Evolutionary conservation across 257 asterid genomes (phyloP), one percentile per base, ranked within the genome.

Genomic region (Catharanthus roseus): DNA sequence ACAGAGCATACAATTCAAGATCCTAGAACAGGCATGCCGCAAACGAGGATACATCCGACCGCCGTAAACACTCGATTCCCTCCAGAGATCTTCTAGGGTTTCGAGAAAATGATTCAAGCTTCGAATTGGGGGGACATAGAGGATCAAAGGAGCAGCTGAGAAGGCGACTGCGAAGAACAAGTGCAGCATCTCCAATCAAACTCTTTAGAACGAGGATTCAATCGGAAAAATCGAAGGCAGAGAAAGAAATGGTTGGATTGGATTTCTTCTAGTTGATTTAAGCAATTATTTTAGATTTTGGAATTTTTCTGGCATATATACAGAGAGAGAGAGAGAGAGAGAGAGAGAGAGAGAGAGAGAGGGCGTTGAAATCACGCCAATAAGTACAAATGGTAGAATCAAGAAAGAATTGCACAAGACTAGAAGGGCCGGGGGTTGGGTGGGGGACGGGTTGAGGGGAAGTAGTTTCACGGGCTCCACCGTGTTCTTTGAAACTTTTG

Each of bases 41-140:
- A 90, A 21, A 34, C 96, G 93, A 31, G 96, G 95, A 49, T 80
- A 86, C 12, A 85, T 23, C 81, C 96, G 75, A 9, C 71, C 78
- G 2, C 89, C 82, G 12, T 88, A 84, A 44, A 77, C 80, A 67
- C 89, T 79, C 0, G 96, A 82, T 19, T 88, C 97, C 81, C 89
- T 84, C 88, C 87, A 89, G 70, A 89, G 69, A 29, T 77, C 84
- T 76, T 91, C 92, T 62, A 91, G 53, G 18, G 86, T 85, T 83
- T 86, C 95, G 69, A 91, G 82, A 53, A 91, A 91, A 0, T 82
- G 77, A 79, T 80, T 91, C 84, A 91, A 80, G 84, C 89, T 88
- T 63, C 97, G 86, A 42, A 91, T 62, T 0, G 97, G 97, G n/a
- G 96, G 97, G 34, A 91, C 78, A 81, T 91, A 91, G 31, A 91